Base-by-base conservation (phyloP, 2,329 filamentous ascomycete species). In the Exophiala spinifera region DNA sequence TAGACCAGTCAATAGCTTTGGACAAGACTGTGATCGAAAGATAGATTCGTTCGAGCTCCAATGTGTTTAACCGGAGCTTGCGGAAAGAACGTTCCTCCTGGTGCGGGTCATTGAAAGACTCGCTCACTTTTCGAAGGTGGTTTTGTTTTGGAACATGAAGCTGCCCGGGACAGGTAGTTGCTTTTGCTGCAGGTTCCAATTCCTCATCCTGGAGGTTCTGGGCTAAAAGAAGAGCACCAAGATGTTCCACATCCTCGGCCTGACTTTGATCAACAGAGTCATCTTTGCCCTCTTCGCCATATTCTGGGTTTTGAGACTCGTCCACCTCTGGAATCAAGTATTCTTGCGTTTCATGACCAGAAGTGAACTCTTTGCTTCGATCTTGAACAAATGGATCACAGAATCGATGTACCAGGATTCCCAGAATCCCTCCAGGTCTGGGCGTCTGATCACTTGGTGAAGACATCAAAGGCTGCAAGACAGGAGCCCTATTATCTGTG, bases 21-120 rank as follows among this genome's bases (percentile, higher is more conserved):
- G 83, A 78, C 51, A 90, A 76, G n/a, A 89, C 82, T 7, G 83
- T 77, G 39, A 89, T 79, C 1, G 86, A 90, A n/a, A 94, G 72
- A 0, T 82, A 80, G 2, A 92, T 80, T 20, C 87, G 81, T 69
- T 94, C 88, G 1, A 94, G 75, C 69, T 91, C 88, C 8, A 94
- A 74, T 1, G 78, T 83, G 55, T 88, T 83, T n/a, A 94, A 72
- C 57, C 76, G 80, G 14, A 94, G 72, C 63, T 82, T 83, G 31
- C 78, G 79, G 28, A 81, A 76, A 4, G 37, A 20, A 1, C 82
- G 69, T 17, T 43, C 42, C 33, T 60, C 60, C 36, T 51, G 54
- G 31, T 33, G 40, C 5, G 39, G 49, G n/a, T 55, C 43, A 17
- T 57, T 50, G 39, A 61, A 56, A n/a, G 40, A 36, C 46, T 56